Percentiles rank a stretch among this genome's conserved stretches.
Conservation (phyloP, 768 basidiomycete species). For the Leccinum longicurvipes region DNA sequence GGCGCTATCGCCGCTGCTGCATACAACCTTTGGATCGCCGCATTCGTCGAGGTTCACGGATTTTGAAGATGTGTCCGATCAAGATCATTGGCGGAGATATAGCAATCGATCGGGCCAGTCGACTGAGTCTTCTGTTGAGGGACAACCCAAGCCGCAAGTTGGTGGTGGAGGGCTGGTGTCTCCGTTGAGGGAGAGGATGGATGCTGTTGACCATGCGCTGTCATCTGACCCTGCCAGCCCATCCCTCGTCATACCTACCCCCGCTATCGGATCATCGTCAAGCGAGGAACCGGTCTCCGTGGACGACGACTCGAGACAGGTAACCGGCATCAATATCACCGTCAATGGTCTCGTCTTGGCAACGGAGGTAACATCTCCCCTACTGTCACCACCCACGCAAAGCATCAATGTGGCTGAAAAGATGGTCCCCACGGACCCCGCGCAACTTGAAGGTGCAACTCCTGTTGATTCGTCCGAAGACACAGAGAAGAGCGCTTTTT, state of each 20-base stretch:
- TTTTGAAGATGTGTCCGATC: conserved; percentile 27
- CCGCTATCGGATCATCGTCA: background rate
- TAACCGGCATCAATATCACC: conserved; percentile 6
- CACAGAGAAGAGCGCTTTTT: conserved; percentile 18
- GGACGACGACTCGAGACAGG: conserved; percentile 14
- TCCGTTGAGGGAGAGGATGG: conserved; percentile 14
- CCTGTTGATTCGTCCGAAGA: conserved; percentile 3
- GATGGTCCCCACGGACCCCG: conserved; percentile 16
- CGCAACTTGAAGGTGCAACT: conserved; percentile 1
- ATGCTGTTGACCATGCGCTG: conserved; percentile 5
- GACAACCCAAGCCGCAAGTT: conserved; percentile 5
- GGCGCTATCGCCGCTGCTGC: conserved; percentile 36
- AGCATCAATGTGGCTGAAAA: conserved; percentile 10
- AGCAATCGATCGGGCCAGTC: conserved; percentile 18
- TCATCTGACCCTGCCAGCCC: background rate
- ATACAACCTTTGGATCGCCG: conserved; percentile 42
- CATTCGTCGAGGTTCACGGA: conserved; percentile 31
- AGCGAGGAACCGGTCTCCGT: conserved; percentile 14
- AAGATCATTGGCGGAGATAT: conserved; percentile 15
- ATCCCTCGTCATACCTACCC: background rate
- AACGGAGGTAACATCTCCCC: conserved; percentile 12
- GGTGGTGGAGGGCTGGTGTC: conserved; percentile 20
- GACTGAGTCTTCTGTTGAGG: conserved; percentile 14
- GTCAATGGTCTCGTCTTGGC: conserved; percentile 3
- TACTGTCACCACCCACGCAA: conserved; percentile 4